A percentile compares a stretch with the other conserved stretches of the same genome.
Conservation (phyloP, 2,329 filamentous ascomycete species). For the Colletotrichum australisinense region DNA sequence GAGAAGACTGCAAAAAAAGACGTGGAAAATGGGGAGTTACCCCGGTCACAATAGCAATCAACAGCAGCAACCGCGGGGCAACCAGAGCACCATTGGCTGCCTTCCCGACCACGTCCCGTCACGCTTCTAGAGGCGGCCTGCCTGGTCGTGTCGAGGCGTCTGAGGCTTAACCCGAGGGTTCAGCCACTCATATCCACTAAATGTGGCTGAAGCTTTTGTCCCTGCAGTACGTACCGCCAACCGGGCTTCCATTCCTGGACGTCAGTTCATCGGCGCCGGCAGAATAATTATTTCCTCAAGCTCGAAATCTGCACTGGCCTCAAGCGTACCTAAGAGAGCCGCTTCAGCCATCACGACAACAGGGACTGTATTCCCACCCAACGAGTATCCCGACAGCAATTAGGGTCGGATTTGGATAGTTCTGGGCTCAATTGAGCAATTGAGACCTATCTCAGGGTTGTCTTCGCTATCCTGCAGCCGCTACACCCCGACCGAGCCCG, state of each 20-base stretch:
- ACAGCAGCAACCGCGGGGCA: constrained; percentile 68
- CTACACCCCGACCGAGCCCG: not conserved
- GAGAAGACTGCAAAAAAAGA: constrained; percentile 21
- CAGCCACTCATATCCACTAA: not conserved
- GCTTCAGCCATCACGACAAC: constrained; percentile 1
- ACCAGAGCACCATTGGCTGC: constrained; percentile 60
- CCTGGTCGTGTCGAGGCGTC: constrained; percentile 18
- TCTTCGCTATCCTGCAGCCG: not conserved
- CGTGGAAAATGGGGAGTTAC: constrained; percentile 9
- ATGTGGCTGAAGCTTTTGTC: constrained; percentile 14
- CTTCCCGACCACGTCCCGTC: constrained; percentile 1
- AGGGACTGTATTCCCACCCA: not conserved
- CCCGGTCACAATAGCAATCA: constrained; percentile 48
- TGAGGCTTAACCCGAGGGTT: not conserved
- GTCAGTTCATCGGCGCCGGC: constrained; percentile 13
- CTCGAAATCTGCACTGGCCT: constrained; percentile 31
- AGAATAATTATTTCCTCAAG: constrained; percentile 31
- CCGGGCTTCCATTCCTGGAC: not conserved
- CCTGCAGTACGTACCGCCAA: not conserved
- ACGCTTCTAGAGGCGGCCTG: constrained; percentile 6
- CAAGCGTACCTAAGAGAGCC: not conserved
- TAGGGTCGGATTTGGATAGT: no score
- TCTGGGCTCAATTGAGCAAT: not conserved
- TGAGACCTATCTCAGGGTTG: not conserved
- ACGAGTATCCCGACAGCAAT: not conserved